These are phyloP conservation scores for Alternaria sp. DNA, from an alignment of 2,329 filamentous ascomycete genomes.

Conservation along the genomic window DNA sequence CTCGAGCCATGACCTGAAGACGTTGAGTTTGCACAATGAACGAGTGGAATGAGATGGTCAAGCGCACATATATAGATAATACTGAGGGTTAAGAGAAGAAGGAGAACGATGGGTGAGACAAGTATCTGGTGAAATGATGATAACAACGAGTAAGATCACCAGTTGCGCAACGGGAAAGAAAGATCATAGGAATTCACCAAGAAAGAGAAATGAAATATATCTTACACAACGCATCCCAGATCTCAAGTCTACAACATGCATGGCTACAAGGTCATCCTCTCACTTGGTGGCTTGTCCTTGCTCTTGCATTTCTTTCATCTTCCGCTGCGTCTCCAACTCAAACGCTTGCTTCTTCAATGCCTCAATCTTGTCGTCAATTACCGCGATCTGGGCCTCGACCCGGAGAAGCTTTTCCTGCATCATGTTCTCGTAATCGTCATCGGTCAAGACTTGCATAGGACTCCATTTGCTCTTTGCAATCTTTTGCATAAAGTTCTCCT, in stretches of 20 bases:
- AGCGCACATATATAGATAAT: not conserved
- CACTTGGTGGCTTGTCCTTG: not conserved
- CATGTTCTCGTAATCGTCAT: constrained; percentile 75
- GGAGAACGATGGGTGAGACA: not conserved
- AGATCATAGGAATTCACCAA: not conserved
- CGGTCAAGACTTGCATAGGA: constrained; percentile 72
- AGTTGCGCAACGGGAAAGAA: not conserved
- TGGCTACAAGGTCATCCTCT: not conserved
- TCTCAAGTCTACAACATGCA: not conserved
- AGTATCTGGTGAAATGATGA: not conserved
- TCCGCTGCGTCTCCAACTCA: constrained; percentile 23
- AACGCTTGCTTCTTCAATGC: constrained; percentile 48
- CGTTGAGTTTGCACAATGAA: too few species aligned
- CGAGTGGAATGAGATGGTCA: too few species aligned
- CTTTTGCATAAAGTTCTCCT: constrained; percentile 56
- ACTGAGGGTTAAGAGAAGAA: not conserved
- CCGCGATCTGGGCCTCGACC: constrained; percentile 77
- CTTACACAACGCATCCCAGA: not conserved
- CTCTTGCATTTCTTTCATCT: constrained; percentile 13
- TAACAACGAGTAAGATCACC: not conserved
- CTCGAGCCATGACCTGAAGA: not conserved
- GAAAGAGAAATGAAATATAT: not conserved
- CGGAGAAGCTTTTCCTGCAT: constrained; percentile 73
- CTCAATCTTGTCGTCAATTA: constrained; percentile 78
- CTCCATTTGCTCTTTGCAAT: constrained; percentile 71